phyloP scores from a whole-genome alignment of 352 stramenopile genomes.

The Globisporangium perplexum region DNA sequence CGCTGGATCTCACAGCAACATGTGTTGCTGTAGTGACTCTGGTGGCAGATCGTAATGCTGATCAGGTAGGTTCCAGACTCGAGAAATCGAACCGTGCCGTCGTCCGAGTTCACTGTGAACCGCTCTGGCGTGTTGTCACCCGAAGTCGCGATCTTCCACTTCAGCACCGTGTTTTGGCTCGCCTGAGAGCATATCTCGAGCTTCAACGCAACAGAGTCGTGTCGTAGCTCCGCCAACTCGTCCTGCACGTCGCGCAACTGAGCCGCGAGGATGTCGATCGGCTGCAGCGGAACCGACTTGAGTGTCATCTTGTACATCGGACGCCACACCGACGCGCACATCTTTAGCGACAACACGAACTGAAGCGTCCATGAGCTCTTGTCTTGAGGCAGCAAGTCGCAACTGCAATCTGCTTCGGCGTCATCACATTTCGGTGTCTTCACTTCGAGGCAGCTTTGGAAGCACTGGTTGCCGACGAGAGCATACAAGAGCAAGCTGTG shows the following conservation, averaged over 20 bases:
- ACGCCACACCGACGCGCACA: constrained; percentile 1
- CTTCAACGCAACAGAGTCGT: background rate
- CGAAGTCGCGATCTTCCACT: background rate
- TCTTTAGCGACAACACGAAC: constrained; percentile 1
- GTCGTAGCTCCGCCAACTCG: background rate
- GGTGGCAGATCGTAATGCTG: background rate
- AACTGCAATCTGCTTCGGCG: background rate
- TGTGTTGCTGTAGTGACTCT: background rate
- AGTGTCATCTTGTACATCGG: constrained; percentile 5
- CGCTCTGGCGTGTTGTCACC: background rate
- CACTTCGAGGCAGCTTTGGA: constrained; percentile 2
- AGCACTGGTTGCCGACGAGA: background rate
- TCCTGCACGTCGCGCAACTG: constrained; percentile 9
- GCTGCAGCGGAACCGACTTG: background rate
- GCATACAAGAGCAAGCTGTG: no score
- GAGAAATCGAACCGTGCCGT: background rate
- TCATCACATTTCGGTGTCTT: background rate
- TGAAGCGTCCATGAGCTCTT: background rate
- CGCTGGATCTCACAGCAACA: background rate
- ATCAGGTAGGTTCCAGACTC: background rate
- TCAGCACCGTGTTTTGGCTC: background rate
- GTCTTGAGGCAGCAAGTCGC: background rate
- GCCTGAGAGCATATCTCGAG: background rate
- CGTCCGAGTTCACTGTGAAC: background rate
- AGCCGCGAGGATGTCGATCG: constrained; percentile 5